Percentiles rank a stretch among this genome's conserved stretches.
These are phyloP conservation scores for Actinomucor elegans DNA, from an alignment of 371 early-diverging fungal genomes.

Conservation along the genomic window DNA sequence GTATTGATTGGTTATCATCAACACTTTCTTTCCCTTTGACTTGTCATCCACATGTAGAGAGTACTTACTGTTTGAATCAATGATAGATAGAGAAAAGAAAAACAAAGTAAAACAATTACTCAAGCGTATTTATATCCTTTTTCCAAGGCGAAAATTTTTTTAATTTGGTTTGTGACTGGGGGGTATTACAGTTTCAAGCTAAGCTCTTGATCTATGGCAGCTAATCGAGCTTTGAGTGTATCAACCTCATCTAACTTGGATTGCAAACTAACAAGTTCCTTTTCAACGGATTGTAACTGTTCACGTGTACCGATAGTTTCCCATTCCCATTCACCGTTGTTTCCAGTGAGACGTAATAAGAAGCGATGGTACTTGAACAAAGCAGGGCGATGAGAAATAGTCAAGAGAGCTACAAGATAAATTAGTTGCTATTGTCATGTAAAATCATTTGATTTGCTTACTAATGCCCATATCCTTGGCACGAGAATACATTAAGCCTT, in stretches of 20 bases:
- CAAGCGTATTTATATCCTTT: background rate
- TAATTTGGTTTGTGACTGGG: background rate
- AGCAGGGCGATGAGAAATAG: constrained; percentile 88
- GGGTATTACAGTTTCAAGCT: constrained; percentile 35
- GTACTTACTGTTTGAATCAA: constrained; percentile 12
- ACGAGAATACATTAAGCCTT: constrained; percentile 87
- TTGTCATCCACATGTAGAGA: background rate
- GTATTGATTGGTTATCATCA: constrained; percentile 27
- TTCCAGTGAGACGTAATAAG: constrained; percentile 66
- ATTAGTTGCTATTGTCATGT: too few relatives aligned
- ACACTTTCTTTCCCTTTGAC: constrained; percentile 4
- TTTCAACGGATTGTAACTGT: constrained; percentile 77
- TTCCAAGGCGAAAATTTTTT: constrained; percentile 12
- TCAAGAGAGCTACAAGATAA: constrained; percentile 70
- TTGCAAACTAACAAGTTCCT: constrained; percentile 76
- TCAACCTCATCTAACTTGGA: constrained; percentile 75
- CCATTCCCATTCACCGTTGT: constrained; percentile 82
- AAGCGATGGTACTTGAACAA: constrained; percentile 87
- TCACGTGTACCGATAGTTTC: constrained; percentile 75
- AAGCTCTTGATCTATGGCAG: constrained; percentile 65
- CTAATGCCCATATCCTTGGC: constrained; percentile 83
- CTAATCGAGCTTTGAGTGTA: constrained; percentile 63
- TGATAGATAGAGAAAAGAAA: background rate
- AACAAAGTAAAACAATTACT: background rate
- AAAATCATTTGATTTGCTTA: too few relatives aligned